Conservation (phyloP, 2,329 filamentous ascomycete genomes). For the Alternaria conjuncta region DNA sequence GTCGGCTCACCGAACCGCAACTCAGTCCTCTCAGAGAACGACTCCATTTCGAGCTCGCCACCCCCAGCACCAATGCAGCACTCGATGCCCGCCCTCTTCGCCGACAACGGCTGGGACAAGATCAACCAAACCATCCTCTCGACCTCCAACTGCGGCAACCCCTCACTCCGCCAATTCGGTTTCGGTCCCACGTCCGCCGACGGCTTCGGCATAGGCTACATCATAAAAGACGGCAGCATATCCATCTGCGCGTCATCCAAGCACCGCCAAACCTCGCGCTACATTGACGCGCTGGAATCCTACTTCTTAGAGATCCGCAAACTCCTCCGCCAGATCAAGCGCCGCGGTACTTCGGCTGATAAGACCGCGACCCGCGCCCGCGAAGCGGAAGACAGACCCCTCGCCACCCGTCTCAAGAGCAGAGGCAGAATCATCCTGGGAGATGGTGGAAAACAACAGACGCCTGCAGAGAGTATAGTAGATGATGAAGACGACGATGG, state of each 20-base stretch:
- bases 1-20: slow-evolving; percentile 63
- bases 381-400: slow-evolving; percentile 63
- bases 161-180: slow-evolving; percentile 90
- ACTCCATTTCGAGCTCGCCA: slow-evolving; percentile 57
- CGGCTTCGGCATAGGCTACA: slow-evolving; percentile 97
- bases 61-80: slow-evolving; percentile 56
- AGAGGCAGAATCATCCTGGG: slow-evolving; percentile 75
- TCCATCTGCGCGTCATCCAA: slow-evolving; percentile 93
- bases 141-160: slow-evolving; percentile 98
- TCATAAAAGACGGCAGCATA: slow-evolving; percentile 93
- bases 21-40: slow-evolving; percentile 59
- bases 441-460: slow-evolving; percentile 58
- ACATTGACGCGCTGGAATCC: slow-evolving; percentile 85
- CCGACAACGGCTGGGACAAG: slow-evolving; percentile 90
- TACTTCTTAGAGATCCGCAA: slow-evolving; percentile 92
- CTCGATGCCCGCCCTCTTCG: slow-evolving; percentile 79
- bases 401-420: slow-evolving; percentile 66
- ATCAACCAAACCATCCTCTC: slow-evolving; percentile 93
- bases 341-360: slow-evolving; percentile 59
- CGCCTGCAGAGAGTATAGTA: slow-evolving; percentile 71
- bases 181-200: slow-evolving; percentile 94
- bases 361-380: slow-evolving; percentile 64
- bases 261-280: slow-evolving; percentile 89
- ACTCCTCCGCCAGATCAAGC: slow-evolving; percentile 73
- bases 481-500: slow-evolving; percentile 84